Evolutionary conservation across 1,139 yeast genomes (phyloP).

Genomic region (Arxiozyma telluris): DNA sequence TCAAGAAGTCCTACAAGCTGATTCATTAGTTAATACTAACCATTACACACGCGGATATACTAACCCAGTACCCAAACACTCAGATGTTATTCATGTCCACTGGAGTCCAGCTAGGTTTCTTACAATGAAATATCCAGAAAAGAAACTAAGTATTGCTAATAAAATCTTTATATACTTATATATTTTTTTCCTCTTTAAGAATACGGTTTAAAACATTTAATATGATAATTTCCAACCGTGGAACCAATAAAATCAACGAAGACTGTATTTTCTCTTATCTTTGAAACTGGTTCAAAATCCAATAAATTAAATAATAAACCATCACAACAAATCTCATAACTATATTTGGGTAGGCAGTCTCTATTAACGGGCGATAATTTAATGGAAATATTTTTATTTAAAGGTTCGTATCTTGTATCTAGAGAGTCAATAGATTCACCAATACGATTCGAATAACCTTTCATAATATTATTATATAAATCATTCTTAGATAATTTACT

Average conservation of each 20-base stretch:
- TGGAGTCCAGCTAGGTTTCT: too few species aligned
- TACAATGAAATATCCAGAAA: too few species aligned
- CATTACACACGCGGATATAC: too few species aligned
- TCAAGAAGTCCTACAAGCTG: too few species aligned
- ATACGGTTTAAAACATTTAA: not conserved
- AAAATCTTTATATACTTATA: not conserved
- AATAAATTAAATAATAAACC: conserved; percentile 32
- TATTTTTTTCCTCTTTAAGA: not conserved
- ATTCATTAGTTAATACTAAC: too few species aligned
- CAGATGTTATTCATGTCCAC: too few species aligned
- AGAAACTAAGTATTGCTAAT: not conserved
- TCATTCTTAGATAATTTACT: conserved; percentile 30
- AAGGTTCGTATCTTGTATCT: conserved; percentile 37
- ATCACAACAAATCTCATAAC: conserved; percentile 46
- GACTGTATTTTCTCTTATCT: not conserved
- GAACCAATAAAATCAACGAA: conserved; percentile 6
- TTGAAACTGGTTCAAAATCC: conserved; percentile 3
- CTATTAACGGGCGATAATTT: conserved; percentile 25
- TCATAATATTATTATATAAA: conserved; percentile 48
- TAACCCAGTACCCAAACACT: too few species aligned
- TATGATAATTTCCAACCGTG: not conserved
- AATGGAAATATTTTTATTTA: conserved; percentile 29
- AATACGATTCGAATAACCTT: conserved; percentile 43
- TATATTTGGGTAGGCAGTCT: conserved; percentile 12
- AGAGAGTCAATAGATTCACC: conserved; percentile 46